Base-by-base conservation (phyloP, 768 basidiomycete species). In the Tricholoma flavovirens region DNA sequence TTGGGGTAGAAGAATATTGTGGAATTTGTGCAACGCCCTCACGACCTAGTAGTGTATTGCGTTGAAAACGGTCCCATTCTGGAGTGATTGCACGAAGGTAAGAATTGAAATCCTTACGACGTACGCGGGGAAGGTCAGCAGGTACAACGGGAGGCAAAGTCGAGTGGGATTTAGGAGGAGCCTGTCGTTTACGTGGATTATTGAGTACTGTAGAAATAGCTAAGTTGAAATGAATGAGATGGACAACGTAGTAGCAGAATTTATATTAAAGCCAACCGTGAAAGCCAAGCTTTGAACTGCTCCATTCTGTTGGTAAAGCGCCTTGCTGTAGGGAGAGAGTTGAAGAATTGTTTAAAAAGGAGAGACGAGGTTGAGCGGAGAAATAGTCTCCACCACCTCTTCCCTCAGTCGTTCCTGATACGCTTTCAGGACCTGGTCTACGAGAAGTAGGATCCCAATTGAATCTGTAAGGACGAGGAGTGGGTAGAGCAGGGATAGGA, bases 191-290 rank as follows among this genome's bases (percentile, higher is more conserved):
- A 65, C 88, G 86, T 0, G 95, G 95, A 64, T 89, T 93, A 64
- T 94, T 94, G 51, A 97, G 81, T 24, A 97, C 90, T 15, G 91
- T 94, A 8, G 94, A 95, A 60, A 97, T 94, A 36, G 93, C 95
- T 97, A 68, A n/a, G n/a, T n/a, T 26, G 24, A 30, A 53, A 51
- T 15, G 43, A n/a, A 57, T 53, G 22, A 56, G 32, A 33, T 51
- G 45, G 60, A n/a, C n/a, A n/a, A n/a, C n/a, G n/a, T n/a, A n/a
- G n/a, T n/a, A n/a, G 24, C 2, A 26, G 5, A 5, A 9, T 49
- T 21, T 14, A 58, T 24, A 51, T 56, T 22, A 45, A 24, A 26
- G 70, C 82, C 55, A 68, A 90, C 93, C 93, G 68, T 96, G 90
- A 73, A 96, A 95, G 7, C 93, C 93, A 62, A 91, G 87, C 45